Evolutionary conservation across 225 moss, liverwort and hornwort species (phyloP).

Genomic region (Antitrichia curtipendula): DNA sequence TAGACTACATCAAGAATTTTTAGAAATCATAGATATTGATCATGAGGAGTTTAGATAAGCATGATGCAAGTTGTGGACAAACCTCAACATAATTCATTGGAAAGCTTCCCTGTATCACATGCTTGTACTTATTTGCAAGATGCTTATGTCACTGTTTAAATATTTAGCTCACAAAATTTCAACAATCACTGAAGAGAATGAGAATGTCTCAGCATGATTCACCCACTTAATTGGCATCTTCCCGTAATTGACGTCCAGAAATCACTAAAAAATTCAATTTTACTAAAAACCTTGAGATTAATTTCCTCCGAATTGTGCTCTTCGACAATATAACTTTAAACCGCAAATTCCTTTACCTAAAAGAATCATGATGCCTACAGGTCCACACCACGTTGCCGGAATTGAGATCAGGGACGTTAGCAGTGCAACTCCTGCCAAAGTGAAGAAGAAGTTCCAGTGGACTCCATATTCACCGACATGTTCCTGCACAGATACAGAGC

Average conservation of each 20-base stretch:
- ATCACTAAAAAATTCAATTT: neutral
- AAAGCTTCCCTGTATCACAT: neutral
- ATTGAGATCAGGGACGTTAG: constrained; percentile 70
- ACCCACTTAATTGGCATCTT: neutral
- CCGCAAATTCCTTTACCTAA: constrained; percentile 21
- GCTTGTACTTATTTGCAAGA: neutral
- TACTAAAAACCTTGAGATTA: neutral
- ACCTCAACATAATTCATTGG: neutral
- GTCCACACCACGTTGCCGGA: constrained; percentile 48
- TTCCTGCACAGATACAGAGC: constrained; percentile 35
- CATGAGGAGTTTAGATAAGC: neutral
- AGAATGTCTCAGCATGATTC: neutral
- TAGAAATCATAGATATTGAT: neutral
- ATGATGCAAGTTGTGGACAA: neutral
- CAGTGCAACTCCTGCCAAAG: constrained; percentile 71
- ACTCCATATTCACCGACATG: constrained; percentile 96
- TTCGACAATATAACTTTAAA: neutral
- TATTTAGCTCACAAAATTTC: neutral
- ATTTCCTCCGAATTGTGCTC: neutral
- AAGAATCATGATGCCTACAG: constrained; percentile 58
- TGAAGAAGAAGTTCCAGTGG: constrained; percentile 99
- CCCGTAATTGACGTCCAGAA: neutral
- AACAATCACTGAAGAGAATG: neutral
- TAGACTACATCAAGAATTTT: neutral
- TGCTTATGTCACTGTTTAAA: neutral